Evolutionary conservation across 257 asterid species (phyloP), one percentile per base, ranked within the genome.

Genomic region (Salvia rosmarinus): DNA sequence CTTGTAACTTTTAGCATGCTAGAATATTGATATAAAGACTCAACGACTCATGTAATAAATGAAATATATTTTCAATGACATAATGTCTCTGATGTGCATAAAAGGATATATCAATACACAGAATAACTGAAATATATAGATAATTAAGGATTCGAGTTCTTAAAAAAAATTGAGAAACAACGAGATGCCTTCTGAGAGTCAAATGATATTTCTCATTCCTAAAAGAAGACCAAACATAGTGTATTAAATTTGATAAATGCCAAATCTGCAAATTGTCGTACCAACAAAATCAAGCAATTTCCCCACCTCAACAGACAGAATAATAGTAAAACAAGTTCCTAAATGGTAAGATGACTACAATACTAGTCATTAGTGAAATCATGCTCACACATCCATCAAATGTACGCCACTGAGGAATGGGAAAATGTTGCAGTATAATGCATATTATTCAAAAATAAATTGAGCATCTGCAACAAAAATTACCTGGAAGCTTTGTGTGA

Each of bases 401-500:
- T 34, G 56, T 44, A 56, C 57, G 8, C 21, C 14, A 52, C 12
- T 9, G 40, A 39, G 19, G 6, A 30, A 19, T 3, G 46, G 60
- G 3, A 40, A 17, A 73, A 40, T 56, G 35, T 65, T 2, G 2
- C 32, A 52, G 52, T 32, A 6, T 17, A 20, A 61, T 3, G 14
- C 32, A 30, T 17, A 17, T 16, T 11, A 13, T 73, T 51, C 11
- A 1, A 25, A 32, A 63, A 43, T 6, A 59, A 40, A 50, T 6
- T 6, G 40, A 32, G 25, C 21, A 64, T 35, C 40, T 30, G 67
- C 63, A 79, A 60, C 73, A 60, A 51, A 77, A 23, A 68, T 68
- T 76, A 83, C 88, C 93, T 76, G 82, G 80, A 77, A 75, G 47
- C 73, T 83, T 87, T 43, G 79, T 55, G 25, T 78, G 83, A 2